Conservation (phyloP, 2,329 filamentous ascomycete species). For the Purpureocillium takamizusanense region DNA sequence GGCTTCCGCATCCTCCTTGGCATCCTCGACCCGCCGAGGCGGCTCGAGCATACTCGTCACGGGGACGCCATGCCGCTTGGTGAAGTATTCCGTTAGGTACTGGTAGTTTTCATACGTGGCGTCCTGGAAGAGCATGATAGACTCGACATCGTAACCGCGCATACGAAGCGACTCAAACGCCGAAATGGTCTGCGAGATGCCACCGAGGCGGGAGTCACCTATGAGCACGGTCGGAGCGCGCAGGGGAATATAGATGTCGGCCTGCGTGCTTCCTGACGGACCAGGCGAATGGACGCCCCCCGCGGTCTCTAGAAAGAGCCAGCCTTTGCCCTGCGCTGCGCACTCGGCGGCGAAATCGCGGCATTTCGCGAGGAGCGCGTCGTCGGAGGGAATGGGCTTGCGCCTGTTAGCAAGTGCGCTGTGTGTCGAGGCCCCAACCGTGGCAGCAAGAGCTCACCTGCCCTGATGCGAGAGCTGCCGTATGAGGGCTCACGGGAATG, state of each 20-base stretch:
- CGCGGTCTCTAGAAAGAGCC: constrained; percentile 70
- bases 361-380: constrained; percentile 34
- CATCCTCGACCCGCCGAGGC: constrained; percentile 34
- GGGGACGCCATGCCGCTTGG: constrained; percentile 44
- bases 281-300: constrained; percentile 74
- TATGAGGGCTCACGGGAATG: constrained; percentile 68
- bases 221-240: constrained; percentile 67
- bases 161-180: constrained; percentile 70
- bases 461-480: constrained; percentile 48
- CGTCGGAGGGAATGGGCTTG: constrained; percentile 40
- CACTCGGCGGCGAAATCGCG: constrained; percentile 30
- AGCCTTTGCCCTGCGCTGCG: constrained; percentile 35
- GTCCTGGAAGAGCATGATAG: constrained; percentile 60
- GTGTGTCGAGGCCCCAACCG: not conserved
- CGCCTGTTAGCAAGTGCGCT: too few relatives aligned
- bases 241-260: constrained; percentile 66
- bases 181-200: constrained; percentile 71
- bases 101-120: constrained; percentile 56
- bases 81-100: constrained; percentile 62
- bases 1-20: constrained; percentile 38
- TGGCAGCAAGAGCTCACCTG: constrained; percentile 21
- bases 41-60: constrained; percentile 51
- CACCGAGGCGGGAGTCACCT: constrained; percentile 66
- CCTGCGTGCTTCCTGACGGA: constrained; percentile 68
- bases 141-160: constrained; percentile 70